Base-by-base conservation (phyloP, 164 flowering plant species). In the Vitis rupestris region DNA sequence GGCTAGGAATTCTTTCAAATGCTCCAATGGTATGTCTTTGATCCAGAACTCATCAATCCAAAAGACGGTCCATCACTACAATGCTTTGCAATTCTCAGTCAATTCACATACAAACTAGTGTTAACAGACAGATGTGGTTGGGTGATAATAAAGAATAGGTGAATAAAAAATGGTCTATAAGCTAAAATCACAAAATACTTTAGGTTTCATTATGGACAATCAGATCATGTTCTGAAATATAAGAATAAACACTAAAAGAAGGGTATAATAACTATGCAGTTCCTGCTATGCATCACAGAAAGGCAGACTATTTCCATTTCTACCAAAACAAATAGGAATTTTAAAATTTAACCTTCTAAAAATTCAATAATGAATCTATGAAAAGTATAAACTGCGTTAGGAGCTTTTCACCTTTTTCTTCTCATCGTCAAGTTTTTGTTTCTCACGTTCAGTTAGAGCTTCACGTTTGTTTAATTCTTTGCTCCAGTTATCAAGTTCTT, bases 381-480 rank as follows among this genome's bases (percentile, higher is more conserved):
- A 37, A 6, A 37, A 37, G 44, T 37, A 37, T 37, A 37, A 37
- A 37, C 44, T 37, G 44, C 7, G 0, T 37, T 37, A 1, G 44
- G 44, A 37, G 44, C 44, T 6, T 3, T 31, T 79, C 56, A 85
- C 93, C 93, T 81, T 83, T 69, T 78, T 60, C 75, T 77, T 88
- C 70, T 88, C 93, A 68, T 87, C 93, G 8, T 85, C 88, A 72
- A 88, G 87, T 59, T 85, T 86, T 61, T 79, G 82, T 49, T 83
- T 85, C 74, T 88, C 90, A 23, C 78, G 83, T 68, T 88, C 93
- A 71, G 90, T 88, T 47, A 79, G 54, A 2, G 83, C 82, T 77
- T 87, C 93, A 49, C 81, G 81, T 67, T 80, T 88, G 65, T 79
- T 82, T 69, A 87, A 64, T 55, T 87, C 79, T 77, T 71, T 88